Percentiles rank a stretch among this genome's conserved stretches.
Conservation (phyloP, 2,329 filamentous ascomycete species). For the Cladorrhinum sp. region DNA sequence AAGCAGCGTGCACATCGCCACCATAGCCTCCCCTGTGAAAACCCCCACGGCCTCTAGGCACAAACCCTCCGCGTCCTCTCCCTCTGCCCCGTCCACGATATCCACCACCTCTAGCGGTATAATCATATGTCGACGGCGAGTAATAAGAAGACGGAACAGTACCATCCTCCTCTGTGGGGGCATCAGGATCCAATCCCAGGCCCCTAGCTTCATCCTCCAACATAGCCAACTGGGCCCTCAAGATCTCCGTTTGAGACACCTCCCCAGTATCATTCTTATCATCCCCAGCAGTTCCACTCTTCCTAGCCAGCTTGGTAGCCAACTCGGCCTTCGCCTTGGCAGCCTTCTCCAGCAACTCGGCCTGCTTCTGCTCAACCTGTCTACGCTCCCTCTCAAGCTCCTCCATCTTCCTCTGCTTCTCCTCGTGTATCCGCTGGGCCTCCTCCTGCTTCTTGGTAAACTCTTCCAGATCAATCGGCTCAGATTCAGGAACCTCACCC, state of each 20-base stretch:
- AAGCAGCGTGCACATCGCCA: slow-evolving; percentile 42
- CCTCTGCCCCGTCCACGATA: slow-evolving; percentile 24
- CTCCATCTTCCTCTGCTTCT: slow-evolving; percentile 59
- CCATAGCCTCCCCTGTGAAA: slow-evolving; percentile 25
- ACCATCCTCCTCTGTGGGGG: slow-evolving; percentile 38
- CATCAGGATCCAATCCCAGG: slow-evolving; percentile 63
- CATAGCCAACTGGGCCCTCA: slow-evolving; percentile 70
- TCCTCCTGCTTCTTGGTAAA: slow-evolving; percentile 67
- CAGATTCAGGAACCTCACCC: slow-evolving; percentile 33
- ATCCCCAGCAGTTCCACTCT: slow-evolving; percentile 12
- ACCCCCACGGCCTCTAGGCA: slow-evolving; percentile 33
- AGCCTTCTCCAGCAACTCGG: slow-evolving; percentile 60
- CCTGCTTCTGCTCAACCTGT: slow-evolving; percentile 63
- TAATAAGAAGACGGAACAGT: background rate
- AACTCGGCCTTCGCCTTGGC: slow-evolving; percentile 62
- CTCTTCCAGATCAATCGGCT: slow-evolving; percentile 63
- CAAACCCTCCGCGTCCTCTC: slow-evolving; percentile 28
- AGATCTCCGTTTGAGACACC: slow-evolving; percentile 54
- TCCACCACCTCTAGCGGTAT: slow-evolving; percentile 4
- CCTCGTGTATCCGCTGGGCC: slow-evolving; percentile 66
- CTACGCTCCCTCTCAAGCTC: slow-evolving; percentile 61
- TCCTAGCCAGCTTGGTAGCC: slow-evolving; percentile 54
- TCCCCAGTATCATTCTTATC: slow-evolving; percentile 27
- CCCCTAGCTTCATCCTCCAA: slow-evolving; percentile 69
- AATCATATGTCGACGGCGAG: background rate